Percentiles rank a stretch among this genome's conserved stretches.
These are phyloP conservation scores for Ananas comosus DNA, from an alignment of 176 grass and related monocot genomes.

Conservation along the genomic window DNA sequence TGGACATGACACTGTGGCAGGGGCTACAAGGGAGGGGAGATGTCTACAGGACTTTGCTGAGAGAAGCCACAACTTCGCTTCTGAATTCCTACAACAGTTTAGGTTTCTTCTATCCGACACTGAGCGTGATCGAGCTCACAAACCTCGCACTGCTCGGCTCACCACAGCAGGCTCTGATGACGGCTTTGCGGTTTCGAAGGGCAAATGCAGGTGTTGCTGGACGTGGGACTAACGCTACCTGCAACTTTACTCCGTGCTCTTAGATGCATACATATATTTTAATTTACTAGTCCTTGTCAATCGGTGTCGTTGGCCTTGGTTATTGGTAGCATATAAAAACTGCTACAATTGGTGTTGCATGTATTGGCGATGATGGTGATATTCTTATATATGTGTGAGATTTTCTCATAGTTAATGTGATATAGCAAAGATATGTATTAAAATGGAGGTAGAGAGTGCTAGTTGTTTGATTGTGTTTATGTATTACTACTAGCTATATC, in stretches of 20 bases:
- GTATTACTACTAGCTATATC: no score
- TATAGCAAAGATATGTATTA: no score
- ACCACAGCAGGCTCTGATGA: conserved; percentile 30
- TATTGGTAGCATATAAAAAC: background rate
- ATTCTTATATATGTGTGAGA: no score
- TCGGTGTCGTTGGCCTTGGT: background rate
- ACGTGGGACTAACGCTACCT: conserved; percentile 20
- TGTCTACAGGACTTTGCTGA: conserved; percentile 59
- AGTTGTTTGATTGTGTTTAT: no score
- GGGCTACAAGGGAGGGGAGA: conserved; percentile 51
- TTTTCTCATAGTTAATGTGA: no score
- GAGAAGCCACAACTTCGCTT: conserved; percentile 69
- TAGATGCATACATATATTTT: background rate
- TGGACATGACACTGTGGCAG: conserved; percentile 48
- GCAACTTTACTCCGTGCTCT: conserved; percentile 35
- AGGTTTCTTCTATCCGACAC: conserved; percentile 26
- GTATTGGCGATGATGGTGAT: no score
- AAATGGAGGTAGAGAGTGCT: no score
- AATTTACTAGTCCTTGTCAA: background rate
- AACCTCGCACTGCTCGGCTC: conserved; percentile 48
- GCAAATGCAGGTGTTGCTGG: conserved; percentile 35
- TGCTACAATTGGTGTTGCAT: no score
- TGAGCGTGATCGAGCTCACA: conserved; percentile 49
- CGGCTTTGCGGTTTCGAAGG: conserved; percentile 49
- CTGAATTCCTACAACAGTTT: conserved; percentile 74